Base-by-base conservation (phyloP, 2,329 filamentous ascomycete species). In the Eutypella sp. region DNA sequence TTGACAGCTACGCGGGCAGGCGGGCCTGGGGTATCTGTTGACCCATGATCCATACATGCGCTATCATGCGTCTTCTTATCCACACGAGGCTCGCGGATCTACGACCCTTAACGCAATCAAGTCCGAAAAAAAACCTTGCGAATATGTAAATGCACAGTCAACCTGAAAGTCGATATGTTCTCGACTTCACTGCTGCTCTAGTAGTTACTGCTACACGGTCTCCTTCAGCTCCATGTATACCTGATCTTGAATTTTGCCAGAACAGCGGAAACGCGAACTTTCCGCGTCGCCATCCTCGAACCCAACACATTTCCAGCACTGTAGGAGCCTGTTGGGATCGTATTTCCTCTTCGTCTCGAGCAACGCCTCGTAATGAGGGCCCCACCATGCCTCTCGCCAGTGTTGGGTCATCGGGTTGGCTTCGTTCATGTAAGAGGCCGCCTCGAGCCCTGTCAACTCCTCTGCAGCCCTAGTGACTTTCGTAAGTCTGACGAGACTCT, bases 351-450 rank as follows among this genome's bases (percentile, higher is more conserved):
- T 66, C 34, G 61, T 50, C 4, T 53, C 47, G 11, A 60, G 53
- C 3, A 69, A 55, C 7, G 47, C 47, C 1, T 42, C 45, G 40
- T 69, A 68, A 29, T 67, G 60, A 3, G 47, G 45, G 10, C 65
- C 66, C 53, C 58, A 69, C 53, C 67, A 66, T 3, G 62, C 55
- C 37, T 58, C 47, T 45, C 62, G 59, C 59, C 61, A 69, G 39
- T 66, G 51, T 13, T 58, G 54, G 18, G 65, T 64, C 18, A 63
- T 59, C 3, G 58, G 49, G 47, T 69, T 63, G 5, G 58, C 66
- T 55, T 72, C 69, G 49, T 68, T 71, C 39, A 62, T 53, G 51
- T 71, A 72, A 11, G 63, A 58, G 3, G 69, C 68, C 24, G 61
- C 62, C 5, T 61, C 59, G 2, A 61, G 61, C 8, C 51, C 48